phyloP scores from a whole-genome alignment of 2,329 filamentous ascomycete species.

The Pyricularia pennisetigena region DNA sequence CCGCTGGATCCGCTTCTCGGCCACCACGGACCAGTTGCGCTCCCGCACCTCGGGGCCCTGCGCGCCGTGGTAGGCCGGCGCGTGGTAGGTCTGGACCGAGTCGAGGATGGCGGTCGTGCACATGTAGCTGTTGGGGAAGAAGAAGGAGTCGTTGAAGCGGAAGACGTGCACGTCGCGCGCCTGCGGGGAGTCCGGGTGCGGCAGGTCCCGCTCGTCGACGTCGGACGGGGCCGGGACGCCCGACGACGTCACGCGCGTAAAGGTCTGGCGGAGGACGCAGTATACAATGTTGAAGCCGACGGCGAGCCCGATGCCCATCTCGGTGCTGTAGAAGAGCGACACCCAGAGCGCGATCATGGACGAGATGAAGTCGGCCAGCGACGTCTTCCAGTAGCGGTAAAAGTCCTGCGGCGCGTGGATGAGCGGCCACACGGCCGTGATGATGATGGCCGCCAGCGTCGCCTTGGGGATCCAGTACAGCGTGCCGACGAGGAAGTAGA shows the following conservation, averaged over 20 bases:
- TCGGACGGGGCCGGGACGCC: conserved; percentile 18
- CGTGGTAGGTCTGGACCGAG: conserved; percentile 34
- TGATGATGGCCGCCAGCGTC: conserved; percentile 56
- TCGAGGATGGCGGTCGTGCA: conserved; percentile 39
- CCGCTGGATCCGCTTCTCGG: conserved; percentile 32
- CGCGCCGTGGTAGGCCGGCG: conserved; percentile 25
- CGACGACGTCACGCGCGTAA: conserved; percentile 29
- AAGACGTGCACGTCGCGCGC: conserved; percentile 41
- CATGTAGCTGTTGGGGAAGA: conserved; percentile 51
- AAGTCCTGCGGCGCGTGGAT: conserved; percentile 49
- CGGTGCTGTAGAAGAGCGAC: conserved; percentile 49
- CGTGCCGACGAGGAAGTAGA: conserved; percentile 50
- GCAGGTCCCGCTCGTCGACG: conserved; percentile 14
- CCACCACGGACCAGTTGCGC: conserved; percentile 44
- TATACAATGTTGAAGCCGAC: conserved; percentile 57
- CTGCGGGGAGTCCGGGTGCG: conserved; percentile 20
- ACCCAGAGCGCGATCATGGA: conserved; percentile 56
- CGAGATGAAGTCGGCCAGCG: conserved; percentile 53
- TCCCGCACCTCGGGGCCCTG: conserved; percentile 18
- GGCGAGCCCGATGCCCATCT: conserved; percentile 47
- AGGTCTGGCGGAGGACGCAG: conserved; percentile 47
- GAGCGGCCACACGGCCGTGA: conserved; percentile 53
- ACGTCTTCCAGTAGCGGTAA: conserved; percentile 55
- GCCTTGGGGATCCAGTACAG: conserved; percentile 62
- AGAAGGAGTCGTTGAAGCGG: conserved; percentile 44